Conservation (phyloP, 495 filamentous ascomycete genomes). For the Daldinia childiae region DNA sequence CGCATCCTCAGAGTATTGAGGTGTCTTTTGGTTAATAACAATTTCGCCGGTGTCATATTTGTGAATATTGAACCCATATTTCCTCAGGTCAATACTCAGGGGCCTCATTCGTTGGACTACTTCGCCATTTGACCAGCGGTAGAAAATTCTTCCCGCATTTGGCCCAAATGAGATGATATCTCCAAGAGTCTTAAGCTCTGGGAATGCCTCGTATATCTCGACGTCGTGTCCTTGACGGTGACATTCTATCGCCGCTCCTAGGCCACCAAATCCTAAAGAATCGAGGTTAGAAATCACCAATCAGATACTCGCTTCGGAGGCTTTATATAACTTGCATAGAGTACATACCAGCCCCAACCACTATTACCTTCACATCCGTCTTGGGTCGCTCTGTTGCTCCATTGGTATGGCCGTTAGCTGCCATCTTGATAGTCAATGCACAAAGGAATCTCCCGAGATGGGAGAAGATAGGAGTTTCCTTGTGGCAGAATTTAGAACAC, state of each 20-base stretch:
- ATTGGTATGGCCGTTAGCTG: slow-evolving; percentile 33
- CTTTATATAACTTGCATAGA: neutral
- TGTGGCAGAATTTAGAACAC: slow-evolving; percentile 21
- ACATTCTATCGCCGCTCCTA: slow-evolving; percentile 70
- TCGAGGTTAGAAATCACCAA: neutral
- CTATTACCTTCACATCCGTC: slow-evolving; percentile 65
- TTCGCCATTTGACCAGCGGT: slow-evolving; percentile 60
- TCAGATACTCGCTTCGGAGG: neutral
- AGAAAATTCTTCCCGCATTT: slow-evolving; percentile 66
- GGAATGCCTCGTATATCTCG: slow-evolving; percentile 66
- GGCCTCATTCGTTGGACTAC: slow-evolving; percentile 59
- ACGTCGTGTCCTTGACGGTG: slow-evolving; percentile 69
- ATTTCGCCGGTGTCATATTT: slow-evolving; percentile 70
- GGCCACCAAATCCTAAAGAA: slow-evolving; percentile 62
- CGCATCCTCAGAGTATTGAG: slow-evolving; percentile 55
- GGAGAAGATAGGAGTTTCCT: slow-evolving; percentile 17
- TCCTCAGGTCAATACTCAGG: slow-evolving; percentile 60
- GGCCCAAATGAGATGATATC: slow-evolving; percentile 73
- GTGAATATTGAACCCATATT: slow-evolving; percentile 68
- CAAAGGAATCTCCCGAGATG: slow-evolving; percentile 17
- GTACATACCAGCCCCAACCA: slow-evolving; percentile 60
- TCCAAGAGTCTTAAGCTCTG: slow-evolving; percentile 65
- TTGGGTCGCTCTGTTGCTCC: slow-evolving; percentile 35
- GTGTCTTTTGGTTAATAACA: slow-evolving; percentile 63
- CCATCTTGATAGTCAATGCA: slow-evolving; percentile 30